Conservation (phyloP, 805 yeast species). For the Saitoella complicata region DNA sequence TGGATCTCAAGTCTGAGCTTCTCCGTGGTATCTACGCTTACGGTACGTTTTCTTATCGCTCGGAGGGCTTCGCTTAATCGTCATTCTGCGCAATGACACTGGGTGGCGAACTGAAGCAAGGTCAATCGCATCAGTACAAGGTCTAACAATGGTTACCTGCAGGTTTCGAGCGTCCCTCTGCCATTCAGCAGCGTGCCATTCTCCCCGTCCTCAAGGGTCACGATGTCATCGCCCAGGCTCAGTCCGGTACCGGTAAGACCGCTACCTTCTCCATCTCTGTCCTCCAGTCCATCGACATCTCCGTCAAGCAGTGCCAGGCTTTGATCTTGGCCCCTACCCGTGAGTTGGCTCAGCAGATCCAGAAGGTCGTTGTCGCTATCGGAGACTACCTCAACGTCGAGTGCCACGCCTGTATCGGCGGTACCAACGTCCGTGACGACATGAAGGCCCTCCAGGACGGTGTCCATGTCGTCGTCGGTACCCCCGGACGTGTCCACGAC, state of each 20-base stretch:
- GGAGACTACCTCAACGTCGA: slow-evolving; percentile 79
- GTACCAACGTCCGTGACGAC: slow-evolving; percentile 71
- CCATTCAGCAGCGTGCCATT: slow-evolving; percentile 95
- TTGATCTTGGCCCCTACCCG: slow-evolving; percentile 87
- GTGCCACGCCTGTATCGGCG: slow-evolving; percentile 89
- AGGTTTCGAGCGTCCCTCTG: slow-evolving; percentile 93
- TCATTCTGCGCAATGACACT: background rate
- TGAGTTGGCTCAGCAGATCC: slow-evolving; percentile 88
- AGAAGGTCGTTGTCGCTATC: slow-evolving; percentile 67
- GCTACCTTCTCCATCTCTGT: slow-evolving; percentile 94
- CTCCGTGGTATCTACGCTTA: slow-evolving; percentile 33
- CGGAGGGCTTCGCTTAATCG: background rate
- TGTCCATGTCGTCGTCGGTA: slow-evolving; percentile 86
- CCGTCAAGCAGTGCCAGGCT: slow-evolving; percentile 66
- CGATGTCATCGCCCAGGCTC: slow-evolving; percentile 97
- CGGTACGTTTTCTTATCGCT: slow-evolving; percentile 7
- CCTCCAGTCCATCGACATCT: slow-evolving; percentile 68
- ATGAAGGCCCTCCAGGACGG: slow-evolving; percentile 59
- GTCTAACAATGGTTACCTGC: slow-evolving; percentile 32
- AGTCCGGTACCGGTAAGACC: slow-evolving; percentile 98
- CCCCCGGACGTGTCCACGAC: slow-evolving; percentile 91
- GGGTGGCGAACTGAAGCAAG: background rate
- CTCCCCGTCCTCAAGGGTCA: slow-evolving; percentile 82
- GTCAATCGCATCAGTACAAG: background rate
- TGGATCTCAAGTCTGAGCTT: slow-evolving; percentile 55